A percentile compares a stretch with the other conserved stretches of the same genome.
These are phyloP conservation scores for Aspergillus udagawae DNA, from an alignment of 2,329 filamentous ascomycete genomes.

Conservation along the genomic window DNA sequence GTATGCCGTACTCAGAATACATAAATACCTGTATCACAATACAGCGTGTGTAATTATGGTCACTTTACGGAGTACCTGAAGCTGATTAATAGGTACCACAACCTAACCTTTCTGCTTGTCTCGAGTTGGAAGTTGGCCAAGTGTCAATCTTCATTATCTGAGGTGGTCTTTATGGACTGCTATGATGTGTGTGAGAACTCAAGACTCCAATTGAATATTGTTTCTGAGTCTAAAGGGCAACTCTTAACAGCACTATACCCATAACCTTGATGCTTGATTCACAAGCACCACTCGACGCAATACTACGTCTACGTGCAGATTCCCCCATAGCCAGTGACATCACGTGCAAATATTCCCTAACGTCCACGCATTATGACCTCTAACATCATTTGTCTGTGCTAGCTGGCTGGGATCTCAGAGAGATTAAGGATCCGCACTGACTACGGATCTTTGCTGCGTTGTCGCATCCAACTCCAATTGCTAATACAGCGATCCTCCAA, in stretches of 20 bases:
- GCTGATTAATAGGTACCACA: background rate
- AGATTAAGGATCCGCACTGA: slow-evolving; percentile 7
- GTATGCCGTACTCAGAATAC: background rate
- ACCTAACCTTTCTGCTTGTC: background rate
- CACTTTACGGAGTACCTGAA: background rate
- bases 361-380: slow-evolving; percentile 5
- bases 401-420: slow-evolving; percentile 5
- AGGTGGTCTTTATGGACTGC: background rate
- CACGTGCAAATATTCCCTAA: slow-evolving; percentile 8
- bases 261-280: background rate
- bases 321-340: slow-evolving; percentile 2
- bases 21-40: background rate
- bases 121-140: slow-evolving; percentile 15
- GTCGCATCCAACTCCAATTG: slow-evolving; percentile 15
- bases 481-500: slow-evolving; percentile 1
- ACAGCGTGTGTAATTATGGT: background rate
- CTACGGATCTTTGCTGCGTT: slow-evolving; percentile 15
- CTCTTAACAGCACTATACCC: background rate
- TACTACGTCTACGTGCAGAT: background rate
- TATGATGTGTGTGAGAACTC: background rate
- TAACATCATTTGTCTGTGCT: background rate
- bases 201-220: background rate
- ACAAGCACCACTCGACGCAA: background rate
- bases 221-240: background rate
- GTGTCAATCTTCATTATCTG: slow-evolving; percentile 8